Conservation (phyloP, 495 filamentous ascomycete genomes). For the Penicillium goetzii region DNA sequence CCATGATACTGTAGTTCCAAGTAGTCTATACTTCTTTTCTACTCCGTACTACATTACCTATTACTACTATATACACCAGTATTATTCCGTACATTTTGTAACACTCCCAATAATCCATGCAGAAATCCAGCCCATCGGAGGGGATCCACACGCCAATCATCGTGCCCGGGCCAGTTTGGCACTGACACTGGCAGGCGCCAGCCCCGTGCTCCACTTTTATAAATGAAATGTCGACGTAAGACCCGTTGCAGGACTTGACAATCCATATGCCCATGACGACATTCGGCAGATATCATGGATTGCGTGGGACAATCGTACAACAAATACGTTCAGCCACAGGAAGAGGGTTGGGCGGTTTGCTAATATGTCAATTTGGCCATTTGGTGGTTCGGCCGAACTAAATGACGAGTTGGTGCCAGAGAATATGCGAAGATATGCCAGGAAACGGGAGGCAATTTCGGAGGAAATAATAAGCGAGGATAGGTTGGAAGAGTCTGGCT, state of each 20-base stretch:
- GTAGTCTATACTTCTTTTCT: too few relatives aligned
- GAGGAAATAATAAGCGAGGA: neutral
- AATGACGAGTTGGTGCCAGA: neutral
- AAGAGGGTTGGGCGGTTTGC: neutral
- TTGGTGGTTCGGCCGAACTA: neutral
- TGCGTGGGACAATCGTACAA: neutral
- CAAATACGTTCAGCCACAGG: neutral
- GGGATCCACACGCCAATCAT: constrained; percentile 24
- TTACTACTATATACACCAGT: too few relatives aligned
- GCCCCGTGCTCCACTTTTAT: constrained; percentile 9
- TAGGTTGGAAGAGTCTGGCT: neutral
- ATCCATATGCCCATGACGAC: neutral
- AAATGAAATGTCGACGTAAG: constrained; percentile 11
- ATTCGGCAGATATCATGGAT: neutral
- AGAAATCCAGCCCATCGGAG: neutral
- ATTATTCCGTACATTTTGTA: too few relatives aligned
- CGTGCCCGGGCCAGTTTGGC: constrained; percentile 17
- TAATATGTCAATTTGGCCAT: neutral
- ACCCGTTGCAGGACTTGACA: neutral
- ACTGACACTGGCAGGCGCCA: constrained; percentile 7
- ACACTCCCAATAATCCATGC: neutral
- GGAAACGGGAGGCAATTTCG: neutral
- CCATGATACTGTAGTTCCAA: neutral
- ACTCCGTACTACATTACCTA: neutral
- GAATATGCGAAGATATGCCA: neutral